phyloP scores from a whole-genome alignment of 2,329 filamentous ascomycete species.

The Pyrenophora tritici-repentis region DNA sequence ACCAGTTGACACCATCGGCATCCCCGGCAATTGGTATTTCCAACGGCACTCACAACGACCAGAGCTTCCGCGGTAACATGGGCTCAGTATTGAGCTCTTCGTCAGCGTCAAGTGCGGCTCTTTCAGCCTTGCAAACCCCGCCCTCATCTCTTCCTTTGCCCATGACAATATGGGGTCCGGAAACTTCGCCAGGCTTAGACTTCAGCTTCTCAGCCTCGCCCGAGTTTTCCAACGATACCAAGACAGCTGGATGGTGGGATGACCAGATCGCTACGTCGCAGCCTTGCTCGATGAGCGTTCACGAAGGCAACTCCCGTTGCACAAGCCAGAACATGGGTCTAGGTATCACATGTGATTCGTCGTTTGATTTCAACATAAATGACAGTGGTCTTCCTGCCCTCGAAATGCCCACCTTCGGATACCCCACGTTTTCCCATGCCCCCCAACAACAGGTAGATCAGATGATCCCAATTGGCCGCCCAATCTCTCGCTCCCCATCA shows the following conservation, averaged over 20 bases:
- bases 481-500: conserved; percentile 31
- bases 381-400: conserved; percentile 3
- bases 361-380: conserved; percentile 25
- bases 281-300: conserved; percentile 24
- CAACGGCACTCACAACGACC: conserved; percentile 18
- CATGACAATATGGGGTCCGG: conserved; percentile 39
- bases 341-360: conserved; percentile 39
- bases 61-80: conserved; percentile 30
- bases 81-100: conserved; percentile 22
- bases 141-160: conserved; percentile 39
- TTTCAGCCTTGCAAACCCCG: conserved; percentile 47
- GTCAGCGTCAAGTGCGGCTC: conserved; percentile 30
- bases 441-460: conserved; percentile 9
- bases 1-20: conserved; percentile 43
- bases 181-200: conserved; percentile 34
- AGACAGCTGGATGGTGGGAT: conserved; percentile 39
- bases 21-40: conserved; percentile 36
- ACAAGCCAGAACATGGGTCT: conserved; percentile 29
- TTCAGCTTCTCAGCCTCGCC: conserved; percentile 42
- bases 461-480: conserved; percentile 24
- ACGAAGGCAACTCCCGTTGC: conserved; percentile 25
- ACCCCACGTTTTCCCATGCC: conserved; percentile 19
- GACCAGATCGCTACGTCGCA: conserved; percentile 14
- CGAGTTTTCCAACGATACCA: conserved; percentile 30
- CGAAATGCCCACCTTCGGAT: conserved; percentile 18